Evolutionary conservation across 2,329 filamentous ascomycete genomes (phyloP), one percentile per base, ranked within the genome.

Genomic region (Pseudophaeomoniella oleicola): DNA sequence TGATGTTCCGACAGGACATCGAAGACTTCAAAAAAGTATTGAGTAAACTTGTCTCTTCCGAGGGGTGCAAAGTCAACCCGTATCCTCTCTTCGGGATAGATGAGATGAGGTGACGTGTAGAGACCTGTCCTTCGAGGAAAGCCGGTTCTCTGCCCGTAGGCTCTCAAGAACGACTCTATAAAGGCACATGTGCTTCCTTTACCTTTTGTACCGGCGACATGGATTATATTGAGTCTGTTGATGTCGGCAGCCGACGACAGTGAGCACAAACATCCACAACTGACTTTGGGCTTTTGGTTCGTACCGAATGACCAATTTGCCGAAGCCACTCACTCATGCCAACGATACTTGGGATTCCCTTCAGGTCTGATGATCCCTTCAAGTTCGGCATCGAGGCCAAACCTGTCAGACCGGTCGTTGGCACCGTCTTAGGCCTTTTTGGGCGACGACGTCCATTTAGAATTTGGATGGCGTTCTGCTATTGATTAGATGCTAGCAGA

Each of bases 121-220:
- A 53, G 35, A 2, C 51, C 51, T n/a, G 48, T 46, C 6, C 36
- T 37, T 17, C 35, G 41, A 3, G 50, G 47, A 13, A 50, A 50
- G 10, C 53, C 52, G 4, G 46, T 53, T 30, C 47, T 46, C 12
- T 46, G 3, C 2, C 51, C 42, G 38, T 55, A 47, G n/a, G 38
- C 42, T n/a, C 62, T 57, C 32, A 84, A 66, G 42, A 83, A 74
- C 5, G 71, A 72, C 42, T 74, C 66, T 39, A 73, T 64, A 44
- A 78, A 81, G 29, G 77, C 78, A 49, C 78, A 83, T 1, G 77
- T 81, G 48, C 71, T 78, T 17, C 79, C 80, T 56, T 84, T 85
- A 4, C 80, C 80, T 53, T 84, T 84, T n/a, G 78, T 84, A 4
- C 80, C 80, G 16, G 78, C 72, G 16, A 85, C 69, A 55, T 83